phyloP scores from a whole-genome alignment of 2,329 filamentous ascomycete species.

The Fusarium drepaniforme region DNA sequence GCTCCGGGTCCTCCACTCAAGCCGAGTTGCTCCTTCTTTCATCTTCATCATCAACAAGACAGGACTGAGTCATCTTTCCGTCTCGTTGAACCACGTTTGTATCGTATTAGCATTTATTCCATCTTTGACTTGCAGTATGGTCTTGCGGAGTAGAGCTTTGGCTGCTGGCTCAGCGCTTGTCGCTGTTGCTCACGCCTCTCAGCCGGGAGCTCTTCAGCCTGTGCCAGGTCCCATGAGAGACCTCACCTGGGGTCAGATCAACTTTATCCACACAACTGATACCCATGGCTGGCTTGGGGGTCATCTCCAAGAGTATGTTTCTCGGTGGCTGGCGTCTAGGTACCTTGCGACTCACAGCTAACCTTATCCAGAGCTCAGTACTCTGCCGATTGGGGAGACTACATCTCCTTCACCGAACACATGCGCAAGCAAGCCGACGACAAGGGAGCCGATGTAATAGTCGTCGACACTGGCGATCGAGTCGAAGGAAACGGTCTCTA shows the following conservation, averaged over 20 bases:
- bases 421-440: constrained; percentile 84
- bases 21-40: constrained; percentile 26
- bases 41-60: constrained; percentile 20
- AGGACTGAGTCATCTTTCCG: constrained; percentile 15
- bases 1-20: constrained; percentile 13
- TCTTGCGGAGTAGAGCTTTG: constrained; percentile 40
- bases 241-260: constrained; percentile 92
- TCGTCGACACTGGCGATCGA: constrained; percentile 95
- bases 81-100: constrained; percentile 3
- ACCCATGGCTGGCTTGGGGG: constrained; percentile 97
- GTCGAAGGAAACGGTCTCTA: constrained; percentile 96
- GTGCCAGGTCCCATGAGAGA: constrained; percentile 85
- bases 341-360: not conserved
- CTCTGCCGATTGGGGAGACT: constrained; percentile 97
- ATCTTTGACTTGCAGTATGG: constrained; percentile 32
- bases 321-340: accelerated
- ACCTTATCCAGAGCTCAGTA: constrained; percentile 77
- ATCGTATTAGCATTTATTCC: not conserved
- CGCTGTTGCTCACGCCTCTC: constrained; percentile 63
- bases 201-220: constrained; percentile 85
- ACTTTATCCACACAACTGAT: constrained; percentile 97
- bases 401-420: constrained; percentile 90
- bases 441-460: constrained; percentile 83
- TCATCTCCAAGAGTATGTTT: constrained; percentile 85
- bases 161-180: constrained; percentile 48